Percentiles rank a stretch among this genome's conserved stretches.
phyloP scores from a whole-genome alignment of 2,329 filamentous ascomycete genomes.

The Moelleriella libera region DNA sequence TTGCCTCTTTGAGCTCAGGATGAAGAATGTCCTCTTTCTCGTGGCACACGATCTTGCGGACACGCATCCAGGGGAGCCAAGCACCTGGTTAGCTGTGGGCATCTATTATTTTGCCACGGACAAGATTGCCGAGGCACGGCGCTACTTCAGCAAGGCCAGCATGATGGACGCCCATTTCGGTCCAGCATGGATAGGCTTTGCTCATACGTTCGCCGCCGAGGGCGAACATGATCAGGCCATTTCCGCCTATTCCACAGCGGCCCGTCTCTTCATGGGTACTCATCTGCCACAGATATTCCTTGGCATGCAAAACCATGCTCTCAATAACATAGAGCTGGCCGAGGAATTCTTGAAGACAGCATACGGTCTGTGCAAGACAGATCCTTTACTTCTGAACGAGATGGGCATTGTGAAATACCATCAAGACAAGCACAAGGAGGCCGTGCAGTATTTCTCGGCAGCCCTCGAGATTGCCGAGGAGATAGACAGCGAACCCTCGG shows the following conservation, averaged over 20 bases:
- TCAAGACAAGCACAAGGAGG: conserved; percentile 63
- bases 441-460: conserved; percentile 62
- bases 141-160: conserved; percentile 94
- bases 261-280: conserved; percentile 88
- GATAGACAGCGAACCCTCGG: conserved; percentile 67
- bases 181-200: conserved; percentile 96
- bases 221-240: conserved; percentile 98
- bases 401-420: conserved; percentile 94
- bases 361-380: conserved; percentile 66
- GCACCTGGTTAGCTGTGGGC: conserved; percentile 86
- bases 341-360: conserved; percentile 90
- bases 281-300: conserved; percentile 92
- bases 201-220: conserved; percentile 93
- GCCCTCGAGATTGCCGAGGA: conserved; percentile 67
- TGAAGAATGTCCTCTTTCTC: conserved; percentile 81
- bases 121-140: conserved; percentile 81
- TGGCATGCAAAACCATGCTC: conserved; percentile 93
- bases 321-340: conserved; percentile 88
- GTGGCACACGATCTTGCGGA: conserved; percentile 88
- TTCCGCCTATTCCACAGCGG: conserved; percentile 90
- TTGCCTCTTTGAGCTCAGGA: conserved; percentile 73
- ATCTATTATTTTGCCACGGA: conserved; percentile 86
- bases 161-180: conserved; percentile 97
- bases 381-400: conserved; percentile 87
- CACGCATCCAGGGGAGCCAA: conserved; percentile 78